Base-by-base conservation (phyloP, 2,329 filamentous ascomycete species). In the Trichoderma endophyticum region DNA sequence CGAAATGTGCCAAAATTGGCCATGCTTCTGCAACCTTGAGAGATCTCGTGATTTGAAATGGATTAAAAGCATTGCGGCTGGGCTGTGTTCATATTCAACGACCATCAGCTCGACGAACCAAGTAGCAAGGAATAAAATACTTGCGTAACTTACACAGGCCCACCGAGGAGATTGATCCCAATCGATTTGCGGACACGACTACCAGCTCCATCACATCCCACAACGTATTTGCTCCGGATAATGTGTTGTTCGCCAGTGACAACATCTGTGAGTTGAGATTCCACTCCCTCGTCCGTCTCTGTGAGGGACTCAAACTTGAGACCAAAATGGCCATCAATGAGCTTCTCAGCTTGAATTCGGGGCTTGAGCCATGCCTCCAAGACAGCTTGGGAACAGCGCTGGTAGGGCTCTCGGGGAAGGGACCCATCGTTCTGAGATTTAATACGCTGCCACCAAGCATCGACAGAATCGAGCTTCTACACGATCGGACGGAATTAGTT, bases 321-420 rank as follows among this genome's bases (percentile, higher is more conserved):
- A 6, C 67, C 67, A 21, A 70, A 70, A 24, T 54, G 67, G 8
- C 9, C 39, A 48, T 70, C 57, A n/a, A 62, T 70, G 39, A 62
- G 21, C 9, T 62, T 24, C 12, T 63, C 39, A 21, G 30, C 54
- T 56, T 70, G 57, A 28, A 70, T 62, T 21, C 32, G 30, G 24
- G 57, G 67, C 32, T 70, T 70, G 39, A 70, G 67, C 67, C 67
- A 70, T 24, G 67, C 26, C n/a, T 70, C 57, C 1, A 70, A 14
- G 57, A 70, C 39, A 21, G 32, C 57, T 59, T 70, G 67, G 21
- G 57, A 70, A 24, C 67, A 70, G 15, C 67, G 67, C 57, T 70
- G 67, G 28, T 70, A 70, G 12, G 67, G 39, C 9, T 70, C 67
- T 24, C 67, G 39, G 11, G 67, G 67, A 11, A 54, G 32, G 0